Conservation (phyloP, 1,284 basidiomycete species). For the Cystobasidium sp. region DNA sequence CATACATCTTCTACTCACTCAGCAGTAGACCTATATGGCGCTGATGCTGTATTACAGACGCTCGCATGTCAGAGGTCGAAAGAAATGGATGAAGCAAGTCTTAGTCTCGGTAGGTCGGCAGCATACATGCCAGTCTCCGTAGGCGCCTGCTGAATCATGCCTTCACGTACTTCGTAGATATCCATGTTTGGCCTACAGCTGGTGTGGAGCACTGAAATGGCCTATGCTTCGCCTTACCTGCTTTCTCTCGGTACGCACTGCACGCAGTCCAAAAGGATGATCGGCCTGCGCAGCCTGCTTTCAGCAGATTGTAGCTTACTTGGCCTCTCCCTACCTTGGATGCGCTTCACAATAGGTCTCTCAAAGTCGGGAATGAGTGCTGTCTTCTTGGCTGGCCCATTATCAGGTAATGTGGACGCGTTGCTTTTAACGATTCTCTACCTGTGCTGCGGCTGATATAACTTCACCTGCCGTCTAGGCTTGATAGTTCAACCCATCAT, state of each 20-base stretch:
- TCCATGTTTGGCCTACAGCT: conserved; percentile 48
- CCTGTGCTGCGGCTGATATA: not conserved
- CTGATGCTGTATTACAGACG: conserved; percentile 13
- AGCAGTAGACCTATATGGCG: not conserved
- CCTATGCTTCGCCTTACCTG: conserved; percentile 51
- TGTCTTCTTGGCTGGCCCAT: conserved; percentile 53
- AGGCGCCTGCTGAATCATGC: not conserved
- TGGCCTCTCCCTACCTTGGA: not conserved
- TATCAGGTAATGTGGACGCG: conserved; percentile 32
- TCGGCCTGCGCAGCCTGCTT: too few species aligned
- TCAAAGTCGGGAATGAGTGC: conserved; percentile 56
- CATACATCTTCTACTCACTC: not conserved
- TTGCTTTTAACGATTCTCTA: not conserved
- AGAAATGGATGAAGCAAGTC: conserved; percentile 38
- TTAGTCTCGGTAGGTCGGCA: conserved; percentile 23
- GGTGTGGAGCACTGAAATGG: conserved; percentile 52
- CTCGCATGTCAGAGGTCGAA: conserved; percentile 34
- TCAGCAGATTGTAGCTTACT: not conserved
- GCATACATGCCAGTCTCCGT: not conserved
- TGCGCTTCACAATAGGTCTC: conserved; percentile 13
- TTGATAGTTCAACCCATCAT: conserved; percentile 57
- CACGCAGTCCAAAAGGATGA: not conserved
- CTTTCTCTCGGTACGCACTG: conserved; percentile 50
- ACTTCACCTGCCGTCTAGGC: conserved; percentile 8
- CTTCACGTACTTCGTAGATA: not conserved